These are phyloP conservation scores for Tulasnella sp. DNA, from an alignment of 768 basidiomycete species.

Conservation along the genomic window DNA sequence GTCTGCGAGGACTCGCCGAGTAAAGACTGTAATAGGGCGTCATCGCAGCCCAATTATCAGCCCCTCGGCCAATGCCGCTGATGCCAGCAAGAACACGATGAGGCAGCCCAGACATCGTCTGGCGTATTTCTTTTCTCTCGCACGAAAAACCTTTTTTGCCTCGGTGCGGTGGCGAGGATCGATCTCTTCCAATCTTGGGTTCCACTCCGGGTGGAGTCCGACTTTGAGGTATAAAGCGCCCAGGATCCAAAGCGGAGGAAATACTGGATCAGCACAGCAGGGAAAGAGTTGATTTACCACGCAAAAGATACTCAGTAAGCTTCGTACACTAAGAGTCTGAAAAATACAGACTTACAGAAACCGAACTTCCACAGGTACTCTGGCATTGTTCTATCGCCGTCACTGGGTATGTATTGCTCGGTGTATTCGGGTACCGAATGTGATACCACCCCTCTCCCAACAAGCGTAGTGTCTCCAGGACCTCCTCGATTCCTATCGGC, in stretches of 20 bases:
- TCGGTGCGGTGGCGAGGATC: neutral
- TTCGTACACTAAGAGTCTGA: neutral
- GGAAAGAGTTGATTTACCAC: too few species aligned
- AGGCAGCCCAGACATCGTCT: neutral
- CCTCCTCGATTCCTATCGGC: neutral
- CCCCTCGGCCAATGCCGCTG: conserved; percentile 5
- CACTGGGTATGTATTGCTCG: neutral
- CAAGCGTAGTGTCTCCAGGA: neutral
- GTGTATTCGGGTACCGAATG: neutral
- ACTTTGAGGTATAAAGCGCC: neutral
- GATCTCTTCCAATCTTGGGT: neutral
- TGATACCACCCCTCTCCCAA: neutral
- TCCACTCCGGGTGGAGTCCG: neutral
- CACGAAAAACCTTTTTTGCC: neutral
- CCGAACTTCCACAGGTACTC: conserved; percentile 6
- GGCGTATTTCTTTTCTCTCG: neutral
- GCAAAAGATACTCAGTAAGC: too few species aligned
- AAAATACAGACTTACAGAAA: neutral
- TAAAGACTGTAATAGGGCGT: neutral
- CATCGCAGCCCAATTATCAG: conserved; percentile 3
- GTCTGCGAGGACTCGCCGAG: too few species aligned
- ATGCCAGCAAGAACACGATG: neutral
- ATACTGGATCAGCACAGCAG: neutral
- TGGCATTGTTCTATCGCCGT: neutral
- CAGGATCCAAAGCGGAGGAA: conserved; percentile 19